A percentile compares a stretch with the other conserved stretches of the same genome.
phyloP scores from a whole-genome alignment of 192 early-diverging fungal genomes.

The Coemansia sp. region DNA sequence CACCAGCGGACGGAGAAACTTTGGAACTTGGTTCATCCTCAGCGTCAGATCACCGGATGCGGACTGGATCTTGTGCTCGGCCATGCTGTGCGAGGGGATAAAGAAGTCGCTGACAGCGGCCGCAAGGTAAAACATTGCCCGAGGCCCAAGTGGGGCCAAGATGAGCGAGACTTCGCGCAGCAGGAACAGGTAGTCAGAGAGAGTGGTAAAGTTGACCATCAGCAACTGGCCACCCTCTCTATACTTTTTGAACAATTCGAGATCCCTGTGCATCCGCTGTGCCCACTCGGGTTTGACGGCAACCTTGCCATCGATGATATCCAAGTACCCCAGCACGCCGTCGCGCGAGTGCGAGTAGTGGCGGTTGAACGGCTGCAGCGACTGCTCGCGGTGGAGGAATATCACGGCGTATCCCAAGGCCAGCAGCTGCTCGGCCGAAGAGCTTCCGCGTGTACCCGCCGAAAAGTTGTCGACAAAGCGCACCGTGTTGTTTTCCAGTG shows the following conservation, averaged over 20 bases:
- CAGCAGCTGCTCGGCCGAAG: conserved; percentile 94
- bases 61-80: conserved; percentile 98
- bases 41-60: conserved; percentile 81
- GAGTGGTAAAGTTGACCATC: conserved; percentile 84
- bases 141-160: conserved; percentile 65
- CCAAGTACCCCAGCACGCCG: conserved; percentile 85
- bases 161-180: conserved; percentile 74
- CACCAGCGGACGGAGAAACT: conserved; percentile 92
- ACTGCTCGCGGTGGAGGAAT: conserved; percentile 93
- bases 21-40: conserved; percentile 95
- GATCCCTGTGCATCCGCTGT: conserved; percentile 64
- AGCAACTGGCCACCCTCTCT: conserved; percentile 63
- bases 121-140: conserved; percentile 93
- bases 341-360: conserved; percentile 83
- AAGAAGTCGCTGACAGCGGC: conserved; percentile 99
- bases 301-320: conserved; percentile 62
- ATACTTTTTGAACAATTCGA: conserved; percentile 69
- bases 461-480: conserved; percentile 99
- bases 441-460: conserved; percentile 92
- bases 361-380: conserved; percentile 87
- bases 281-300: conserved; percentile 69
- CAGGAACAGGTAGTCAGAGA: conserved; percentile 91
- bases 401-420: conserved; percentile 92
- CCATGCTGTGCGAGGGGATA: conserved; percentile 92
- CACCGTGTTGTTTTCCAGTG: conserved; percentile 93